Base-by-base conservation (phyloP, 345 rosid genomes). In the Odontarrhena argentea region DNA sequence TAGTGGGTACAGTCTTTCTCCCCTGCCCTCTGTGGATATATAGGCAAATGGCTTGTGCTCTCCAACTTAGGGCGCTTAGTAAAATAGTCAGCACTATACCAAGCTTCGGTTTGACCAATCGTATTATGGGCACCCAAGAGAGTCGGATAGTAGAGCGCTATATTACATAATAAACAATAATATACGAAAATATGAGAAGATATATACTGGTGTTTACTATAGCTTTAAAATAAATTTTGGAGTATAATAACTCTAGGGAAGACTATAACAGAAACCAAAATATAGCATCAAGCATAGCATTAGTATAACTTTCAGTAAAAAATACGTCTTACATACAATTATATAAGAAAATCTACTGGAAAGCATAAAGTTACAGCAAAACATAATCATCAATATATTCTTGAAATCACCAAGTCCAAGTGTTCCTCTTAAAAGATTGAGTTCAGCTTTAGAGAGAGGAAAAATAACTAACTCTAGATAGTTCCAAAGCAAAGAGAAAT, bases 1-100 rank as follows among this genome's bases (percentile, higher is more conserved):
- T 90, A 93, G 87, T 90, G 88, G 73, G 96, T 88, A 86, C 98
- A 93, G 74, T 93, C 97, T 82, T 90, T 93, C 87, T 87, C 96
- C 74, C 98, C 98, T 14, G 96, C 90, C 78, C 97, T 81, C 77
- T 93, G 98, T 46, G 98, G 97, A 80, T 90, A 93, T 44, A 90
- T 73, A 84, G 92, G 81, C 79, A 86, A 81, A 85, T 82, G 80
- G 85, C 87, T 88, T 52, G 91, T 75, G 82, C 76, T 84, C 87
- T 90, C 90, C 81, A 83, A 75, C 84, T 89, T 90, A 93, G 83
- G 77, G 63, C 96, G 98, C 93, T 93, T 93, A 79, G 84, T 82
- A 79, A 84, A 78, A 76, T 74, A 76, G 82, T 79, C 78, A 53
- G 89, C 77, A 72, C 91, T 71, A 84, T 86, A 93, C 97, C 97